Evolutionary conservation across 352 stramenopile genomes (phyloP), one percentile per base, ranked within the genome.

Genomic region (Pythium brachiatum): DNA sequence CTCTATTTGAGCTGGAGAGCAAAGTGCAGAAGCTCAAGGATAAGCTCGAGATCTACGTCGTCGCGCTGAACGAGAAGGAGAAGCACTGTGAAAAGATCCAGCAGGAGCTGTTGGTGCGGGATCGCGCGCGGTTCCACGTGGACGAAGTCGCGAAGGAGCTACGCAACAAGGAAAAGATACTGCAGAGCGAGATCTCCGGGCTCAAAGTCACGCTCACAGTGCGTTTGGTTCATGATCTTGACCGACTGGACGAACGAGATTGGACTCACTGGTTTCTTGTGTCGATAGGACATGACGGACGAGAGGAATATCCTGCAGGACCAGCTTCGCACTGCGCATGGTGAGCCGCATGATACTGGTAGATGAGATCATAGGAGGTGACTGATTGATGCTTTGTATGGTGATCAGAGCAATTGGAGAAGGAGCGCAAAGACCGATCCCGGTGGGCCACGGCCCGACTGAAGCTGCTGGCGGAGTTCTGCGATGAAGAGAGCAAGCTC

Each of bases 401-500:
- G 38, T 20, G n/a, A 16, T 27, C 50, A 92, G 81, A 84, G n/a
- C 78, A 86, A 78, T 59, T 92, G 11, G 78, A 88, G 44, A 73
- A 60, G 0, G 83, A 92, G 44, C 73, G 81, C 15, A 76, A 72
- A 57, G 83, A 92, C 31, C 73, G 83, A 21, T 85, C 79, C 46
- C 71, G 74, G 11, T 92, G 83, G 81, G 83, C 83, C 6, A 84
- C 78, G 18, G 75, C 79, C 31, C 70, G 83, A 18, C 69, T 92
- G 11, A 86, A 90, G 64, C 65, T 92, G 39, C 69, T 92, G 7
- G 81, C 81, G 15, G 80, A 90, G 61, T 92, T 92, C 57, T 92
- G 83, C 29, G 83, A 92, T 53, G 83, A 90, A 75, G 83, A 90
- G 55, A 89, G 74, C 75, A 90, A 89, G 51, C 65, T 92, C 39